Evolutionary conservation across 2,329 filamentous ascomycete species (phyloP), one percentile per base, ranked within the genome.

Genomic region (Sporothrix luriei): DNA sequence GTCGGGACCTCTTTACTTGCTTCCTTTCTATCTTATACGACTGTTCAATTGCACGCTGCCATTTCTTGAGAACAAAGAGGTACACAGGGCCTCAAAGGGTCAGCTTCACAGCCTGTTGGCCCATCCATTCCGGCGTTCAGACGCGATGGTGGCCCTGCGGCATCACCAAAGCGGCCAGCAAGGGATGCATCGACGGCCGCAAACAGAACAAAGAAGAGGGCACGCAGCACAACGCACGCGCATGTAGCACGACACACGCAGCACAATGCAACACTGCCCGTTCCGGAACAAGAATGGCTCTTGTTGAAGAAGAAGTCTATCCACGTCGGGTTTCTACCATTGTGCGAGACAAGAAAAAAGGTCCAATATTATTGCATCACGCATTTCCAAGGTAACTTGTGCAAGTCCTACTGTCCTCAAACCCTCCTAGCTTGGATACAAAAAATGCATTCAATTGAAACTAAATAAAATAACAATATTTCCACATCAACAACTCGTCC

Each of bases 171-270:
- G 3, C n/a, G 26, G 38, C 7, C 11, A 43, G 38, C 29, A 62
- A 62, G 57, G 57, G 57, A 62, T 46, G 57, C 6, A 26, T 43
- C 24, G 57, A 7, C 40, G 14, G 38, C 57, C 38, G 11, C 26
- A 46, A 62, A 43, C 38, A 62, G 57, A 46, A 62, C 57, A 62
- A 46, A 62, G 57, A 62, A 16, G 4, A 33, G 16, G n/a, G 21
- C 57, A 46, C 14, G 2, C 21, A 24, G 26, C 38, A 46, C 57
- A 46, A 21, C 54, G 40, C n/a, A n/a, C n/a, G n/a, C n/a, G 21
- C 57, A 46, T 14, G 2, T 13, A 24, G 26, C 38, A 46, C 57
- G 26, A 21, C 54, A 57, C 57, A 46, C 14, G 2, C 21, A 24
- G 26, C 38, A 46, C 57, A 46, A 21, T 29, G 40, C n/a, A n/a